Base-by-base conservation (phyloP, 1,284 basidiomycete species). In the Somion occarium region DNA sequence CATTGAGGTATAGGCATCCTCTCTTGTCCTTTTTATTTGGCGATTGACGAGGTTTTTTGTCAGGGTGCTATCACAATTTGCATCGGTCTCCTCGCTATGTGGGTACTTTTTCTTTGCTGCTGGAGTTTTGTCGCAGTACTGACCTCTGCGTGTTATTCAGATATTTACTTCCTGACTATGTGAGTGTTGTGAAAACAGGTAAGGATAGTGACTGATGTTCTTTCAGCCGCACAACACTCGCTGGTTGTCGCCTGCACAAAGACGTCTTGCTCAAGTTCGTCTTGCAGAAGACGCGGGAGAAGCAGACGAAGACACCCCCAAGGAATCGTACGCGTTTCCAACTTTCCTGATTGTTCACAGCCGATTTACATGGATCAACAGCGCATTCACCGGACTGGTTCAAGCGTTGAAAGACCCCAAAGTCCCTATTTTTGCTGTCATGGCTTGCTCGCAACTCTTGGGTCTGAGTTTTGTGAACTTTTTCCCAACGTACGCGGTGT, bases 231-330 rank as follows among this genome's bases (percentile, higher is more conserved):
- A 78, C 48, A 89, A 89, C 58, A 88, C 86, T 1, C 71, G 75
- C 30, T 88, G 87, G 74, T 69, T 91, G 55, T 68, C 75, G 15
- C 66, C 70, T 1, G 70, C 73, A 5, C 84, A 91, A 59, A 71
- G 75, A 13, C 74, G 75, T 5, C 73, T 91, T 15, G 88, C 87
- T 1, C 83, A 85, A 61, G 78, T 80, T 0, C 79, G 89, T 5
- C 74, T 91, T 26, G 76, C 83, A 0, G 87, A 90, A 62, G 88
- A 91, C 61, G 81, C 79, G n/a, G 85, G 85, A 1, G 85, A 86
- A 66, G 80, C 82, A 0, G 84, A 87, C 55, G 67, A 77, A 54
- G 83, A 85, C 58, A 73, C 73, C 38, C 62, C 64, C 0, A 64
- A 75, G 42, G 76, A 81, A 46, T 77, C 79, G 80, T 83, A 56